A percentile compares a stretch with the other conserved stretches of the same genome.
phyloP scores from a whole-genome alignment of 1,139 yeast species.

The Kazachstania sp. region DNA sequence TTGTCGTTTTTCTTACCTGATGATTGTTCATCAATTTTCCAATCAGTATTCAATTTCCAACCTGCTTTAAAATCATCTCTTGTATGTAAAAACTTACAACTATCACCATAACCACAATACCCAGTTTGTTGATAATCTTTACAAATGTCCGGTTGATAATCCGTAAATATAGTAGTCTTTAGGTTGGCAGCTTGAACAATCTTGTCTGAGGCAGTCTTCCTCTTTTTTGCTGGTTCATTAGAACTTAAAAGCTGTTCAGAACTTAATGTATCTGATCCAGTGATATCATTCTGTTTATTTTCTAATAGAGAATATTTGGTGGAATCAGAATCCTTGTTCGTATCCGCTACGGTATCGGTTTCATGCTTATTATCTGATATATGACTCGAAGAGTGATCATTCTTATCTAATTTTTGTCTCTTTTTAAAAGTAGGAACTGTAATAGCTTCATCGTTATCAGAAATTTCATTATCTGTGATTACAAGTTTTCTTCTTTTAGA shows the following conservation, averaged over 20 bases:
- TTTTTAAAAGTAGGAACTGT: background rate
- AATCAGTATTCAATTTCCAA: constrained; percentile 60
- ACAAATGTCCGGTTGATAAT: constrained; percentile 91
- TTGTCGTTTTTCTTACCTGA: constrained; percentile 5
- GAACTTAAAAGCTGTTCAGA: constrained; percentile 18
- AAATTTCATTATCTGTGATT: background rate
- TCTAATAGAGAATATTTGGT: constrained; percentile 8
- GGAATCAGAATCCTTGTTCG: background rate
- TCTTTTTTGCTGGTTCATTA: background rate
- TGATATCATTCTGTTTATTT: constrained; percentile 27
- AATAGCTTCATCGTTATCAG: background rate
- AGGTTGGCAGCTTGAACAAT: constrained; percentile 42
- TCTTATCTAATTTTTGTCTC: constrained; percentile 1
- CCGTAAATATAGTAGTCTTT: constrained; percentile 67
- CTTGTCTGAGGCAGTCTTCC: constrained; percentile 6
- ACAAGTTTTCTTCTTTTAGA: constrained; percentile 13
- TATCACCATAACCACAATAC: constrained; percentile 94
- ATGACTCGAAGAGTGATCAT: background rate
- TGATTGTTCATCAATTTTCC: constrained; percentile 41
- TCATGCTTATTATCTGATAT: too few species aligned
- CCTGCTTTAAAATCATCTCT: constrained; percentile 78
- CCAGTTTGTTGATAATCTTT: constrained; percentile 90
- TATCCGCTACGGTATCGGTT: too few species aligned
- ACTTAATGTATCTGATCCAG: constrained; percentile 32
- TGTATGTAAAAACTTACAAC: constrained; percentile 90